These are phyloP conservation scores for Orbilia blumenaviensis DNA, from an alignment of 2,329 filamentous ascomycete genomes.

Conservation along the genomic window DNA sequence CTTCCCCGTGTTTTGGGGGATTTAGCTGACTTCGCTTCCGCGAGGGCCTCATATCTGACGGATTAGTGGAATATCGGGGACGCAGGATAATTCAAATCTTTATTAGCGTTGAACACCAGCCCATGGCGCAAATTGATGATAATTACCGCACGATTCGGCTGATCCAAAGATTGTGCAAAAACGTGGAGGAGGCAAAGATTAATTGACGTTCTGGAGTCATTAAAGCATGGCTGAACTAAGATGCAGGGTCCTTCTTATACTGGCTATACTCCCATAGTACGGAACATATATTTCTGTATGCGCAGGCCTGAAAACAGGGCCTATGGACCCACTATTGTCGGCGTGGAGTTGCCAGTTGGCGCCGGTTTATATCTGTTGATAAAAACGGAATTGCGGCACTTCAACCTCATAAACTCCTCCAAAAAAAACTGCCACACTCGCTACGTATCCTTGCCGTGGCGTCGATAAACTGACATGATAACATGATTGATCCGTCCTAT, in stretches of 20 bases:
- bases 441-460: neutral
- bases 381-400: slow-evolving; percentile 16
- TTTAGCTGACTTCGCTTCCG: neutral
- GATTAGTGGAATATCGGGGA: neutral
- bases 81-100: slow-evolving; percentile 6
- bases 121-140: slow-evolving; percentile 4
- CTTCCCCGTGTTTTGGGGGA: neutral
- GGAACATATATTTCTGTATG: neutral
- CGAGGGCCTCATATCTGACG: slow-evolving; percentile 1
- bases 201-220: neutral
- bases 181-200: slow-evolving; percentile 13
- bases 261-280: neutral
- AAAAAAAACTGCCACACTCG: slow-evolving; percentile 12
- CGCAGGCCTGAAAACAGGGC: slow-evolving; percentile 7
- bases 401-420: neutral
- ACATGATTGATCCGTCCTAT: slow-evolving; percentile 11
- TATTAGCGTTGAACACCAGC: neutral
- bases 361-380: neutral
- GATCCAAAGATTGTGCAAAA: slow-evolving; percentile 7
- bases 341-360: neutral
- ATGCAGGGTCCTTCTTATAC: slow-evolving; percentile 2
- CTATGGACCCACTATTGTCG: neutral
- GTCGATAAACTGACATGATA: slow-evolving; percentile 13
- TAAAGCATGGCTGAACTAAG: neutral
- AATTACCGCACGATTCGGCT: slow-evolving; percentile 9